Evolutionary conservation across 768 basidiomycete genomes (phyloP).

Genomic region (Lyophyllum shimeji): DNA sequence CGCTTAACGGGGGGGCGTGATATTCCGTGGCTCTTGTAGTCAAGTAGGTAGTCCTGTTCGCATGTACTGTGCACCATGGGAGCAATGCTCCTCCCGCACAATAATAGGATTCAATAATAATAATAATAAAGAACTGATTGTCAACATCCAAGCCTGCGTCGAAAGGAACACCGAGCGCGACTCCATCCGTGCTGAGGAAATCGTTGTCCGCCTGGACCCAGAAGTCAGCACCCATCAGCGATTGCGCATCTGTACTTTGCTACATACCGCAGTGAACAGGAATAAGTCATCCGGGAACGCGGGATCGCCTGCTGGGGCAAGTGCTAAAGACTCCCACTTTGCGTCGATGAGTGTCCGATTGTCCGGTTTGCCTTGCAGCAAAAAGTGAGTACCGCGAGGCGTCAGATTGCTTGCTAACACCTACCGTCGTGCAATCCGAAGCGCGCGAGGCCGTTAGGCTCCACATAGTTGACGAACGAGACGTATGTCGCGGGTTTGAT

Average conservation of each 20-base stretch:
- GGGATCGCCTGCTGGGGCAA: conserved; percentile 52
- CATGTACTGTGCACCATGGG: too few relatives aligned
- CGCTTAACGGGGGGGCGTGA: too few relatives aligned
- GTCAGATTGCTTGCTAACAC: not conserved
- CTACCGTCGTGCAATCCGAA: conserved; percentile 64
- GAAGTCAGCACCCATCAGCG: not conserved
- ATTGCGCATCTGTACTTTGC: not conserved
- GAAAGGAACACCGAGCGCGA: conserved; percentile 49
- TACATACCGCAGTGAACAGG: conserved; percentile 58
- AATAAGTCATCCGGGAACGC: conserved; percentile 64
- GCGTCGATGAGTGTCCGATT: conserved; percentile 56
- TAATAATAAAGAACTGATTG: conserved; percentile 63
- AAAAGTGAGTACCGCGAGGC: not conserved
- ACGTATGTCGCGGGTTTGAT: conserved; percentile 56
- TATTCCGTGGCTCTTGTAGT: too few relatives aligned
- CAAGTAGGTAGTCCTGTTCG: too few relatives aligned
- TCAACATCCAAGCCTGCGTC: conserved; percentile 57
- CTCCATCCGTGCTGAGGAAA: conserved; percentile 55
- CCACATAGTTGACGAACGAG: conserved; percentile 55
- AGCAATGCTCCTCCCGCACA: too few relatives aligned
- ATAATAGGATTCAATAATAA: too few relatives aligned
- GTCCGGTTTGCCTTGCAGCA: conserved; percentile 39
- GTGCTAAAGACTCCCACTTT: conserved; percentile 68
- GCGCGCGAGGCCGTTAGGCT: conserved; percentile 51
- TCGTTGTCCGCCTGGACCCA: conserved; percentile 56